Conservation (phyloP, 2,329 filamentous ascomycete genomes). For the Metarhizium rileyi region DNA sequence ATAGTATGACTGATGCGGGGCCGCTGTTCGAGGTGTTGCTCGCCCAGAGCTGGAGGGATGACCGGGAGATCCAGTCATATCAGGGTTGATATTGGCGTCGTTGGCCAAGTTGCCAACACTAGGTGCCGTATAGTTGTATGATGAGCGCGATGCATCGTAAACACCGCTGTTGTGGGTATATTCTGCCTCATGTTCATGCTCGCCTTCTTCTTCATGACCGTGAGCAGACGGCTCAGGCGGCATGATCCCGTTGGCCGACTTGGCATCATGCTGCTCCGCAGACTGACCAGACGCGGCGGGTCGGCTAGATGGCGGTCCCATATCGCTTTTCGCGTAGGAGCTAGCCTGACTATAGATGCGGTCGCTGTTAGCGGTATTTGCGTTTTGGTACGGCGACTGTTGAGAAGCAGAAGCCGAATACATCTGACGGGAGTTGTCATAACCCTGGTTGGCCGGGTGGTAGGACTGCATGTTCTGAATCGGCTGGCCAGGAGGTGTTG, state of each 20-base stretch:
- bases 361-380: constrained; percentile 49
- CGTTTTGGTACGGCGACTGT: constrained; percentile 61
- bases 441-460: constrained; percentile 55
- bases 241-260: constrained; percentile 57
- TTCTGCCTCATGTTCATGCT: constrained; percentile 69
- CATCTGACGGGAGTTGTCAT: constrained; percentile 68
- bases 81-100: constrained; percentile 72
- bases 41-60: constrained; percentile 75
- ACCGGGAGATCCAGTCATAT: constrained; percentile 71
- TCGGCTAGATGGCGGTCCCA: constrained; percentile 69
- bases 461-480: constrained; percentile 76
- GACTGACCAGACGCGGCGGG: constrained; percentile 47
- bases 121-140: constrained; percentile 69
- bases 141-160: constrained; percentile 62
- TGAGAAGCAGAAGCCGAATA: constrained; percentile 64
- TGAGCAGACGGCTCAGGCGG: constrained; percentile 39
- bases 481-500: constrained; percentile 65
- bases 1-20: constrained; percentile 65
- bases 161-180: constrained; percentile 76
- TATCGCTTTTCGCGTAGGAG: constrained; percentile 73
- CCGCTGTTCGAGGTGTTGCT: constrained; percentile 74
- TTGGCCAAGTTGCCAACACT: constrained; percentile 56
- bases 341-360: constrained; percentile 58
- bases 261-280: constrained; percentile 52
- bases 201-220: constrained; percentile 56